phyloP scores from a whole-genome alignment of 2,329 filamentous ascomycete species.

The Ophiosphaerella korrae region DNA sequence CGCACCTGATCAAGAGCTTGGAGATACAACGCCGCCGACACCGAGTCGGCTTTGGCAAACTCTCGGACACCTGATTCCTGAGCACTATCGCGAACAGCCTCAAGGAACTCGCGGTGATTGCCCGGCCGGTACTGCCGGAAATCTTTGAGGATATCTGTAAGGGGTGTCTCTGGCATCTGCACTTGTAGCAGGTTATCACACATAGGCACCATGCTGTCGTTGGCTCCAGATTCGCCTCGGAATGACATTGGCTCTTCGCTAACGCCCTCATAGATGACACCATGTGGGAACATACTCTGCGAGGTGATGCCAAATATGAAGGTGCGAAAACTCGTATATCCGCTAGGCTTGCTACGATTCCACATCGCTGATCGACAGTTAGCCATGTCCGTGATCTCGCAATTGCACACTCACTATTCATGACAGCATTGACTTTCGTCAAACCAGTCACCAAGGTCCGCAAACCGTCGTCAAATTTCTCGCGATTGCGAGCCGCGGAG shows the following conservation, averaged over 20 bases:
- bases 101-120: slow-evolving; percentile 85
- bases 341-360: slow-evolving; percentile 79
- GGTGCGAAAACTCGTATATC: slow-evolving; percentile 89
- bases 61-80: slow-evolving; percentile 60
- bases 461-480: slow-evolving; percentile 63
- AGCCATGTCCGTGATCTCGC: neutral
- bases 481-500: slow-evolving; percentile 51
- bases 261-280: slow-evolving; percentile 86
- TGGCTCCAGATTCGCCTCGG: slow-evolving; percentile 90
- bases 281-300: slow-evolving; percentile 92
- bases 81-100: slow-evolving; percentile 65
- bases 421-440: slow-evolving; percentile 73
- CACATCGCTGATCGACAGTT: slow-evolving; percentile 70
- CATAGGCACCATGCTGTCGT: slow-evolving; percentile 91
- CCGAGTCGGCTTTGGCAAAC: slow-evolving; percentile 68
- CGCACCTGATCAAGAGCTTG: slow-evolving; percentile 72
- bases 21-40: slow-evolving; percentile 55
- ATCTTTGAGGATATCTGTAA: slow-evolving; percentile 85
- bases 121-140: slow-evolving; percentile 89
- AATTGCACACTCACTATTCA: slow-evolving; percentile 66
- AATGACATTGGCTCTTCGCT: slow-evolving; percentile 78
- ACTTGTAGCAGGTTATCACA: slow-evolving; percentile 87
- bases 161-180: slow-evolving; percentile 84
- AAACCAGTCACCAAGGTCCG: slow-evolving; percentile 63
- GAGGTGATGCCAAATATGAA: slow-evolving; percentile 97